Conservation (phyloP, 2,329 filamentous ascomycete species). For the Coniochaeta hoffmannii region DNA sequence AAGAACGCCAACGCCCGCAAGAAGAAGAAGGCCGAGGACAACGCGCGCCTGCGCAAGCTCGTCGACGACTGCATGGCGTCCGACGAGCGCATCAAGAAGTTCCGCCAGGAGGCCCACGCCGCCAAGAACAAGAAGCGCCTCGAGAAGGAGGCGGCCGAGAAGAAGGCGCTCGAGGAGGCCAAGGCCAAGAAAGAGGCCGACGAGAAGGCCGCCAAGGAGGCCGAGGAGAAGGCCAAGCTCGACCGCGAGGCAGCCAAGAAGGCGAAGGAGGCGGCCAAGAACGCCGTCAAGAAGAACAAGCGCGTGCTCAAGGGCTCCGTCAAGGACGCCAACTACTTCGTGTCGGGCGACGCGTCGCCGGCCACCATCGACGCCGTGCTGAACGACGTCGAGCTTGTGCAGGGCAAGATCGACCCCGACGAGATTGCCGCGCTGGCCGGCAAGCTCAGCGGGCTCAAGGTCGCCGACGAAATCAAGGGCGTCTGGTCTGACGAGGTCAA, state of each 20-base stretch:
- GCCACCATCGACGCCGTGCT: constrained; percentile 76
- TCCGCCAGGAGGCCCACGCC: constrained; percentile 85
- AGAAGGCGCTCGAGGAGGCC: constrained; percentile 79
- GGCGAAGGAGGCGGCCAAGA: constrained; percentile 97
- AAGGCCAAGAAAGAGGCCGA: constrained; percentile 77
- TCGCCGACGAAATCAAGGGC: constrained; percentile 75
- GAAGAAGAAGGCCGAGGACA: constrained; percentile 99
- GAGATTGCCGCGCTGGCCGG: constrained; percentile 78
- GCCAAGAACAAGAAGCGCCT: constrained; percentile 93
- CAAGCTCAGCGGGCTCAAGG: constrained; percentile 73
- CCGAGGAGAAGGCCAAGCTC: constrained; percentile 78
- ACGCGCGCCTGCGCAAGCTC: constrained; percentile 77
- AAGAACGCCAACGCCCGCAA: constrained; percentile 97
- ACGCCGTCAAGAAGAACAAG: constrained; percentile 99
- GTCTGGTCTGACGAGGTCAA: constrained; percentile 74
- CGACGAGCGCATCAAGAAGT: constrained; percentile 96
- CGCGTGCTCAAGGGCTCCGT: constrained; percentile 87
- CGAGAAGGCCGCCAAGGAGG: constrained; percentile 70
- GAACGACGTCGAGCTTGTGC: constrained; percentile 77
- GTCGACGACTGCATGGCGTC: constrained; percentile 78
- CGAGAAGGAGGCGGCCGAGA: constrained; percentile 87
- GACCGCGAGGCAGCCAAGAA: constrained; percentile 85
- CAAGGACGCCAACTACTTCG: constrained; percentile 98
- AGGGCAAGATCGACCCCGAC: constrained; percentile 82
- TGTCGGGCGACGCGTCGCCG: constrained; percentile 61